Conservation (phyloP, 148 eudicot genomes). For the Simmondsia chinensis region DNA sequence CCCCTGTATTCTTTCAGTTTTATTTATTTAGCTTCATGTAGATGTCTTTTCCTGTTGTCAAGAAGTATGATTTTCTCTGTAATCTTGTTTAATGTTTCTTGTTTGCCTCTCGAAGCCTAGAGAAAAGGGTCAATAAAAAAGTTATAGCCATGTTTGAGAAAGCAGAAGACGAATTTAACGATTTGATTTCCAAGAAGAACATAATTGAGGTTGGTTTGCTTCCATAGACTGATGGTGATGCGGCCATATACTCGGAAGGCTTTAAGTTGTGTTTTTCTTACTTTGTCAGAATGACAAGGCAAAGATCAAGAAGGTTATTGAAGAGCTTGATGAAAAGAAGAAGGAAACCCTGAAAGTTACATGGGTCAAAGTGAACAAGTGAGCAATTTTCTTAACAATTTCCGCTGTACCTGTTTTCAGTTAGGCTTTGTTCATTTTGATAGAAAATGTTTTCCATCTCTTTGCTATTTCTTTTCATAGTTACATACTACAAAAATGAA, state of each 20-base stretch:
- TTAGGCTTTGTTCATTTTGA: no score
- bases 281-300: constrained; percentile 74
- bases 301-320: constrained; percentile 86
- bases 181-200: constrained; percentile 80
- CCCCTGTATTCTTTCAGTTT: not conserved
- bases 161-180: constrained; percentile 94
- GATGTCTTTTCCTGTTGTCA: not conserved
- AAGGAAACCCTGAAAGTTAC: constrained; percentile 93
- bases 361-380: constrained; percentile 91
- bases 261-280: not conserved
- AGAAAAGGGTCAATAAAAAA: constrained; percentile 94
- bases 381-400: constrained; percentile 13
- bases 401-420: not conserved
- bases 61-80: not conserved
- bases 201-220: constrained; percentile 69
- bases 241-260: no score
- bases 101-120: constrained; percentile 39
- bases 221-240: constrained; percentile 3
- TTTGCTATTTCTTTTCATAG: no score
- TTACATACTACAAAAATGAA: no score
- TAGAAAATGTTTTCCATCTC: no score
- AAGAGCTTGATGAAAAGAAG: constrained; percentile 98
- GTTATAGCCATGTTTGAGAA: constrained; percentile 98
- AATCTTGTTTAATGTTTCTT: not conserved
- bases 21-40: not conserved